Conservation (phyloP, 2,329 filamentous ascomycete genomes). For the Dactylellina parvicollis region DNA sequence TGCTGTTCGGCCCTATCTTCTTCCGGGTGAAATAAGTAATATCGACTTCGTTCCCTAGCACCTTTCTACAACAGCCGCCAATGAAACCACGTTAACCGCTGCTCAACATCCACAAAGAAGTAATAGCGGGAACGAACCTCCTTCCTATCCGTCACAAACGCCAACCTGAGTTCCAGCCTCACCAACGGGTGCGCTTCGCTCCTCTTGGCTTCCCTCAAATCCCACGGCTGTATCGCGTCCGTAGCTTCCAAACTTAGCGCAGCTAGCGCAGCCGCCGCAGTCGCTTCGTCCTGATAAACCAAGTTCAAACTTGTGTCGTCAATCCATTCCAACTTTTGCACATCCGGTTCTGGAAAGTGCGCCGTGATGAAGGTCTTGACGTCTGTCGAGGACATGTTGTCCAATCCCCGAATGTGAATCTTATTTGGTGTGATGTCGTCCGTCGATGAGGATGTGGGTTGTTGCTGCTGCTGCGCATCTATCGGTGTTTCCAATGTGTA, state of each 20-base stretch:
- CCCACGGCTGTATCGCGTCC: slow-evolving; percentile 65
- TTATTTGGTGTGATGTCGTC: slow-evolving; percentile 67
- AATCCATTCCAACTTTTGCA: slow-evolving; percentile 85
- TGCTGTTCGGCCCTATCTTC: slow-evolving; percentile 81
- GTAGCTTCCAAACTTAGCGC: slow-evolving; percentile 62
- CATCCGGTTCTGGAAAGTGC: slow-evolving; percentile 69
- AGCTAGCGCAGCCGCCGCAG: slow-evolving; percentile 67
- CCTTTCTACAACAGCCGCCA: slow-evolving; percentile 66
- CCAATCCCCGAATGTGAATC: slow-evolving; percentile 84
- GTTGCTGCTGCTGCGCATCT: slow-evolving; percentile 1
- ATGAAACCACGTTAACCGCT: slow-evolving; percentile 11
- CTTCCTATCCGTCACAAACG: slow-evolving; percentile 81
- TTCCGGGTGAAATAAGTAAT: slow-evolving; percentile 91
- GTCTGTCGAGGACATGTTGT: slow-evolving; percentile 80
- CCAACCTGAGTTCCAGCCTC: slow-evolving; percentile 76
- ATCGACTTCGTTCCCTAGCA: slow-evolving; percentile 82
- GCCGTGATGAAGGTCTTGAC: slow-evolving; percentile 78
- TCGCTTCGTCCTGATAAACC: slow-evolving; percentile 71
- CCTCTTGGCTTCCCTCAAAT: slow-evolving; percentile 75
- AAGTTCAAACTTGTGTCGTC: slow-evolving; percentile 86
- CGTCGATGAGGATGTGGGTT: not conserved
- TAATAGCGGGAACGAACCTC: slow-evolving; percentile 60
- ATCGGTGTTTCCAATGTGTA: slow-evolving; percentile 26
- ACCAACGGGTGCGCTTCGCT: slow-evolving; percentile 75
- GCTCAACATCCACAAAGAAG: not conserved